Conservation (phyloP, 306 rosid genomes). For the Abrus pulchellus region DNA sequence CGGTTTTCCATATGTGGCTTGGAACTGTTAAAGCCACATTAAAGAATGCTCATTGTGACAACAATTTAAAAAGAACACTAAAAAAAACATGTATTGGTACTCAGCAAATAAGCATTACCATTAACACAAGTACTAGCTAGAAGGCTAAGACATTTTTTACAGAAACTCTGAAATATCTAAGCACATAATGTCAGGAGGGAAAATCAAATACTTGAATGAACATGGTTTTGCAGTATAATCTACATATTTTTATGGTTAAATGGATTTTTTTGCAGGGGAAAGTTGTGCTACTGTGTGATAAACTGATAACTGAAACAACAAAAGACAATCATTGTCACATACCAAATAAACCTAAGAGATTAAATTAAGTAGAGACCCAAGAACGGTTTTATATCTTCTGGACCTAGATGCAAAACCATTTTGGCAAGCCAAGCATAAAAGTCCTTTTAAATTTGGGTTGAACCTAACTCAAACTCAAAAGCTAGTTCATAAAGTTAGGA, state of each 20-base stretch:
- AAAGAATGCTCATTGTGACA: slow-evolving; percentile 36
- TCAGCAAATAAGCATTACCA: background rate
- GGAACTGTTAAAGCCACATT: slow-evolving; percentile 74
- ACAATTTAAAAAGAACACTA: background rate
- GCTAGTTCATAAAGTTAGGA: no score
- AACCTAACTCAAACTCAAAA: no score
- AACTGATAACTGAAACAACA: background rate
- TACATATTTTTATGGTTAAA: slow-evolving; percentile 11
- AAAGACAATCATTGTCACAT: slow-evolving; percentile 4
- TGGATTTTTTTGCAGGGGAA: slow-evolving; percentile 9
- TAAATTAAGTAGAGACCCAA: slow-evolving; percentile 4
- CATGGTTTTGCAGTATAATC: background rate
- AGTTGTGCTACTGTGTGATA: background rate
- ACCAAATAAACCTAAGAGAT: slow-evolving; percentile 2
- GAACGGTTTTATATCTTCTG: slow-evolving; percentile 24
- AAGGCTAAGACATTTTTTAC: background rate
- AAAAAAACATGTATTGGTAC: slow-evolving; percentile 20
- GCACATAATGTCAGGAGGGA: slow-evolving; percentile 24
- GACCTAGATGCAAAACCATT: slow-evolving; percentile 1
- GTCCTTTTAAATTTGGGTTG: no score
- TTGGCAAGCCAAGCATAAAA: background rate
- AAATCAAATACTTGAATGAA: slow-evolving; percentile 20
- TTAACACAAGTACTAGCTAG: slow-evolving; percentile 16
- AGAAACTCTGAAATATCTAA: slow-evolving; percentile 14
- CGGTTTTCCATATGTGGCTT: slow-evolving; percentile 92